These are phyloP conservation scores for Chiua virens DNA, from an alignment of 768 basidiomycete genomes.

Conservation along the genomic window DNA sequence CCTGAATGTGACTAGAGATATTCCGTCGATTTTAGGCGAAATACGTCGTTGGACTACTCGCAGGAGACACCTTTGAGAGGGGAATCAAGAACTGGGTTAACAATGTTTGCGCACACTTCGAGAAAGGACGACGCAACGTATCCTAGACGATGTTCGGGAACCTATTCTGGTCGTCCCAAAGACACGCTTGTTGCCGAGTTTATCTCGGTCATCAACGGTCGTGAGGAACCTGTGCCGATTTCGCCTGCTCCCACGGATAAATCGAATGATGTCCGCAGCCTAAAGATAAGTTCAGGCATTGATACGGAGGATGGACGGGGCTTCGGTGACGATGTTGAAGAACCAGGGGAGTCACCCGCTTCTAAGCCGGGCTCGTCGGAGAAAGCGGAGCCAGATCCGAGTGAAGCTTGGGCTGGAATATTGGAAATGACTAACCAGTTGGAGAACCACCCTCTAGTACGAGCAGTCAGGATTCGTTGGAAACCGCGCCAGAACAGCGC, in stretches of 20 bases:
- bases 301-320: conserved; percentile 47
- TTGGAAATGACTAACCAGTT: conserved; percentile 48
- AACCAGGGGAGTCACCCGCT: conserved; percentile 17
- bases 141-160: conserved; percentile 61
- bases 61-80: conserved; percentile 46
- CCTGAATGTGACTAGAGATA: conserved; percentile 51
- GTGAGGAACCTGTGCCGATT: not conserved
- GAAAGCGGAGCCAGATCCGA: conserved; percentile 40
- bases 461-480: conserved; percentile 1
- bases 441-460: conserved; percentile 31
- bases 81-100: conserved; percentile 70
- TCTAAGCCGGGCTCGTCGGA: conserved; percentile 17
- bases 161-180: conserved; percentile 42
- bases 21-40: conserved; percentile 64
- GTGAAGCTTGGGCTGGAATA: conserved; percentile 78
- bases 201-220: conserved; percentile 1
- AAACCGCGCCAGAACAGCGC: conserved; percentile 26
- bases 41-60: conserved; percentile 50
- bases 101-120: conserved; percentile 71
- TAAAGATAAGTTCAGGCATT: conserved; percentile 20
- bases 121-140: conserved; percentile 62
- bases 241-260: conserved; percentile 33
- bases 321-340: conserved; percentile 48
- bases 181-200: conserved; percentile 29
- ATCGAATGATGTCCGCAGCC: conserved; percentile 40